Conservation (phyloP, 345 rosid species). For the Noccaea bulbosa region DNA sequence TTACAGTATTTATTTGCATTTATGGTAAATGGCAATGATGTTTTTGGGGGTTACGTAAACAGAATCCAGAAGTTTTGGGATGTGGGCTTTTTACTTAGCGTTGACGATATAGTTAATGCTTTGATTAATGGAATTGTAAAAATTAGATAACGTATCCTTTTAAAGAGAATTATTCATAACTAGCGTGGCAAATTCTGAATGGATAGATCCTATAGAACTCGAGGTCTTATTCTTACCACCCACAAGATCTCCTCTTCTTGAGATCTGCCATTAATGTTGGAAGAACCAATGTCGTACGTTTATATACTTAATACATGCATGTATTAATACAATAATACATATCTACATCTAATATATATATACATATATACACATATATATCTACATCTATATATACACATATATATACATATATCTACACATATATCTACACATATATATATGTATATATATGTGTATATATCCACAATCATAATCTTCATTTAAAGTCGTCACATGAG, state of each 20-base stretch:
- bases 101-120: constrained; percentile 42
- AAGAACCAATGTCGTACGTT: constrained; percentile 57
- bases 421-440: no score
- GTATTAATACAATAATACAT: neutral
- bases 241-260: constrained; percentile 45
- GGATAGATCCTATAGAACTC: constrained; percentile 38
- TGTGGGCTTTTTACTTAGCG: constrained; percentile 40
- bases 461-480: constrained; percentile 31
- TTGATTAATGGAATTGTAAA: constrained; percentile 40
- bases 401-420: no score
- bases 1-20: neutral
- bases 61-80: constrained; percentile 35
- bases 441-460: no score
- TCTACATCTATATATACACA: no score
- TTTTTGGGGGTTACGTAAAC: constrained; percentile 12
- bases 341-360: neutral
- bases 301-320: constrained; percentile 12
- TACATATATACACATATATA: no score
- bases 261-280: constrained; percentile 55
- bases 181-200: constrained; percentile 37
- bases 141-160: constrained; percentile 31
- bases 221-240: constrained; percentile 42
- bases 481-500: constrained; percentile 43
- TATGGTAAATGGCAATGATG: neutral
- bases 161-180: constrained; percentile 16